Conservation (phyloP, 75 land plant genomes). For the Ceratopteris richardii region DNA sequence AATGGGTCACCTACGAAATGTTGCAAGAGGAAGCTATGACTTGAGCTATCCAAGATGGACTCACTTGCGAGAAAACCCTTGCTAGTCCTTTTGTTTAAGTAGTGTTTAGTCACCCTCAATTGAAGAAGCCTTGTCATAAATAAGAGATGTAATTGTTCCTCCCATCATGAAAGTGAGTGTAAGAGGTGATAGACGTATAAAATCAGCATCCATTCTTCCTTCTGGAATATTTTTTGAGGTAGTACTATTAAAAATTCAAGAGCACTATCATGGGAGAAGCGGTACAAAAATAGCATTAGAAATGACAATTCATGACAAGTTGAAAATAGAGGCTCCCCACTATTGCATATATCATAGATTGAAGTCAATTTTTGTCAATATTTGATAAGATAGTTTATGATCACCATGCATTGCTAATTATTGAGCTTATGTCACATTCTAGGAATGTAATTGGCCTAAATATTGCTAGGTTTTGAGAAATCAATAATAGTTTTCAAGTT, state of each 20-base stretch:
- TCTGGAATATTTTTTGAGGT: slow-evolving; percentile 32
- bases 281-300: slow-evolving; percentile 68
- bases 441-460: slow-evolving; percentile 79
- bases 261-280: slow-evolving; percentile 31
- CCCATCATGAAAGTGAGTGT: no score
- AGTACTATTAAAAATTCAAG: slow-evolving; percentile 26
- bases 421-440: slow-evolving; percentile 60
- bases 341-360: slow-evolving; percentile 39
- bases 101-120: no score
- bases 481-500: slow-evolving; percentile 38
- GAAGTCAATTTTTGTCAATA: slow-evolving; percentile 37
- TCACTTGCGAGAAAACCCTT: no score
- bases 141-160: no score
- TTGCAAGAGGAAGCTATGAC: no score
- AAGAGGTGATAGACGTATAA: slow-evolving; percentile 72
- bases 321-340: slow-evolving; percentile 64
- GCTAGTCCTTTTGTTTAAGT: no score
- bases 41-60: no score
- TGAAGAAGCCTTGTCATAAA: no score
- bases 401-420: slow-evolving; percentile 61
- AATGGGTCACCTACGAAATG: no score
- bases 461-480: slow-evolving; percentile 51
- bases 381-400: slow-evolving; percentile 48
- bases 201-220: slow-evolving; percentile 45
- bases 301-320: slow-evolving; percentile 30